Conservation (phyloP, 2,329 filamentous ascomycete species). For the Diplodia scrobiculata region DNA sequence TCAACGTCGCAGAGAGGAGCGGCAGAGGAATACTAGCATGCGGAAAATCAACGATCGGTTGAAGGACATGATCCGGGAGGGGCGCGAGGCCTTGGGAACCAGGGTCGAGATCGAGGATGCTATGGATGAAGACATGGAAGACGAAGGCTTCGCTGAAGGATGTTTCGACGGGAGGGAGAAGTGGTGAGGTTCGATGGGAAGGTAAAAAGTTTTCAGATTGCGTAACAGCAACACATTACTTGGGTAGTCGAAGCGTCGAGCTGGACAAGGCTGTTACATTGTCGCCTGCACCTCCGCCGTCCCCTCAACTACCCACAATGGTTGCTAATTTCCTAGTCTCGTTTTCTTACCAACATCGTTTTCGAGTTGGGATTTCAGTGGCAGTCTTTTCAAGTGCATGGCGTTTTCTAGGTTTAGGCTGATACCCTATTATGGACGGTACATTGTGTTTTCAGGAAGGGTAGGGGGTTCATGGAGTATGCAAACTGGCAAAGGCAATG, state of each 20-base stretch:
- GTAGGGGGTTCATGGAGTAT: slow-evolving; percentile 8
- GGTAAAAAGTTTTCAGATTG: slow-evolving; percentile 20
- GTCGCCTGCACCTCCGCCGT: neutral
- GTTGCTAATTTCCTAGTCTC: neutral
- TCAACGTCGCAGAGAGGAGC: slow-evolving; percentile 71
- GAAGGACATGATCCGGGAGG: slow-evolving; percentile 84
- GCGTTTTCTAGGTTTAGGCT: slow-evolving; percentile 23
- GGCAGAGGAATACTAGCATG: slow-evolving; percentile 76
- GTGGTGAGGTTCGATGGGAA: neutral
- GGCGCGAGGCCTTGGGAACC: slow-evolving; percentile 74
- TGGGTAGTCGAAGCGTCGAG: neutral
- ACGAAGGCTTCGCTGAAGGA: slow-evolving; percentile 38
- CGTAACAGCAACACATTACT: neutral
- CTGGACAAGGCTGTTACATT: neutral
- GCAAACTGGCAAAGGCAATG: neutral
- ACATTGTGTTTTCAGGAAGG: slow-evolving; percentile 1
- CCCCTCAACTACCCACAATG: neutral
- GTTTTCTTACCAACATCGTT: neutral
- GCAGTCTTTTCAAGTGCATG: slow-evolving; percentile 4
- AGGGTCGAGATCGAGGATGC: slow-evolving; percentile 47
- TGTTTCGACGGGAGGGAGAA: slow-evolving; percentile 30
- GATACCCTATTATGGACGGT: slow-evolving; percentile 27
- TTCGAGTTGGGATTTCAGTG: neutral
- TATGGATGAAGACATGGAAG: slow-evolving; percentile 36
- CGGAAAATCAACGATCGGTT: slow-evolving; percentile 76